Percentiles rank a stretch among this genome's conserved stretches.
Evolutionary conservation across 177 flowering plant genomes (phyloP).

Genomic region (Vitis hybrid): DNA sequence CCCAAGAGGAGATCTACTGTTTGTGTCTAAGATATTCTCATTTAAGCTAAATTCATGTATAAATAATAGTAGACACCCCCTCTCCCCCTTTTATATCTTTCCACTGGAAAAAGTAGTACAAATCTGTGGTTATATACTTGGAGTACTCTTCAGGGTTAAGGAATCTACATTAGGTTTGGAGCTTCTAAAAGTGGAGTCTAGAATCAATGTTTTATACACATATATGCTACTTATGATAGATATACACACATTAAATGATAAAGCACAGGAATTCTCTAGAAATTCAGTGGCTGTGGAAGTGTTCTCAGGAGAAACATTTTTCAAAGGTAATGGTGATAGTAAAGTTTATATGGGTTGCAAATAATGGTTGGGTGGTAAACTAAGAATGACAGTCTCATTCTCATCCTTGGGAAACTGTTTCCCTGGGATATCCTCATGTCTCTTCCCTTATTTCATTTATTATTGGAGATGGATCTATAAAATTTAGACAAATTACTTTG

Average conservation of each 20-base stretch:
- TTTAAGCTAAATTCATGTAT: not conserved
- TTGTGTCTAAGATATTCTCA: not conserved
- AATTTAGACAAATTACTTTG: no score
- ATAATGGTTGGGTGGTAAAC: no score
- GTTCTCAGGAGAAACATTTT: no score
- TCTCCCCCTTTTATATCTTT: no score
- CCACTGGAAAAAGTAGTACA: no score
- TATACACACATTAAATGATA: not conserved
- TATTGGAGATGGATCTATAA: no score
- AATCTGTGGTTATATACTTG: not conserved
- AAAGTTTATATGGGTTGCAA: no score
- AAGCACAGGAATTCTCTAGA: not conserved
- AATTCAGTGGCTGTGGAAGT: not conserved
- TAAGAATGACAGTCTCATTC: no score
- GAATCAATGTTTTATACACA: not conserved
- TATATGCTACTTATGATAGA: not conserved
- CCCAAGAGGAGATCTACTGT: not conserved
- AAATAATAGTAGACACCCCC: not conserved
- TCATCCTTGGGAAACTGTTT: no score
- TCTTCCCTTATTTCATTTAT: no score
- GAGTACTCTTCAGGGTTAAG: not conserved
- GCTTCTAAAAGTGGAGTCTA: not conserved
- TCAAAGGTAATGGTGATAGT: no score
- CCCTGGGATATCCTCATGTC: no score
- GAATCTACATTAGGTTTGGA: not conserved